These are phyloP conservation scores for Wilcoxina mikolae DNA, from an alignment of 495 filamentous ascomycete genomes.

Conservation along the genomic window DNA sequence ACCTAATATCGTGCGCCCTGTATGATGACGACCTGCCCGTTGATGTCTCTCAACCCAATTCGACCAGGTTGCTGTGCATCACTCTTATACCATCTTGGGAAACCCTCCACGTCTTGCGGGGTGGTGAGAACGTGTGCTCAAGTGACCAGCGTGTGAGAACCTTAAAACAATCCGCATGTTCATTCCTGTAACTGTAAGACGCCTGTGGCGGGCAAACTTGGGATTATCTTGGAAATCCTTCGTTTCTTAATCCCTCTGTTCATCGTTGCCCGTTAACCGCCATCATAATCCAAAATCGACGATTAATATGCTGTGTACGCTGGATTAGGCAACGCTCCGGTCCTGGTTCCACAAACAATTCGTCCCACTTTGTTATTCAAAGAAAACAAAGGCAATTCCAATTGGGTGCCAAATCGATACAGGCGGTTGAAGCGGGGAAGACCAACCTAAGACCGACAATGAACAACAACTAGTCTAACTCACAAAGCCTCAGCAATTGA, in stretches of 20 bases:
- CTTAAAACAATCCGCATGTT: neutral
- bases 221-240: neutral
- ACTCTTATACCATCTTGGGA: constrained; percentile 2
- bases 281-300: constrained; percentile 7
- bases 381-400: constrained; percentile 1
- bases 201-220: neutral
- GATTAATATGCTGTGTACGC: constrained; percentile 4
- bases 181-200: neutral
- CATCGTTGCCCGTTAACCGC: constrained; percentile 6
- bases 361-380: constrained; percentile 1
- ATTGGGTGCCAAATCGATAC: constrained; percentile 7
- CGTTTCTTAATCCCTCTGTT: neutral
- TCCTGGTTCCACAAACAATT: neutral
- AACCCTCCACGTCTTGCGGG: neutral
- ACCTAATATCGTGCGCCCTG: constrained; percentile 9
- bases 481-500: neutral
- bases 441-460: neutral
- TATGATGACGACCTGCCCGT: constrained; percentile 9
- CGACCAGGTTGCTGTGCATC: constrained; percentile 6
- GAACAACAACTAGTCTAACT: constrained; percentile 1
- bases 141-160: constrained; percentile 5
- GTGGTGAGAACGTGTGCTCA: constrained; percentile 1
- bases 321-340: constrained; percentile 3
- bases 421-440: constrained; percentile 6
- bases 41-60: constrained; percentile 2